Percentiles rank a stretch among this genome's conserved stretches.
phyloP scores from a whole-genome alignment of 2,329 filamentous ascomycete genomes.

The Alternaria ventricosa region DNA sequence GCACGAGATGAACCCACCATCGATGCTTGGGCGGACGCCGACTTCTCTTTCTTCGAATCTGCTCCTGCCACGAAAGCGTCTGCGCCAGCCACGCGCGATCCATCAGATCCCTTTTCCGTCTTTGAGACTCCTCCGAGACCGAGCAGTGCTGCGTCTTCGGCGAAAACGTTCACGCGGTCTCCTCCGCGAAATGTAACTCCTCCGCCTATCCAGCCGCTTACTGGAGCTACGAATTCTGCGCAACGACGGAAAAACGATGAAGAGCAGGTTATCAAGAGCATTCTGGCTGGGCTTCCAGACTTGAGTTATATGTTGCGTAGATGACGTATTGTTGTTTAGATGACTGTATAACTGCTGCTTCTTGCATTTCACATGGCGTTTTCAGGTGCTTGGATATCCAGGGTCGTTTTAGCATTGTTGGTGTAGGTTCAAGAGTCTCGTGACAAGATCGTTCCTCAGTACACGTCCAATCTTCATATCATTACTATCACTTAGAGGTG shows the following conservation, averaged over 20 bases:
- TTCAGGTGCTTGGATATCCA: background rate
- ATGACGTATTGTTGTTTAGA: background rate
- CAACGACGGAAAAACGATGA: slow-evolving; percentile 38
- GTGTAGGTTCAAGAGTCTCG: background rate
- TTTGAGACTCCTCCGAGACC: slow-evolving; percentile 28
- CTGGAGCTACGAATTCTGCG: slow-evolving; percentile 30
- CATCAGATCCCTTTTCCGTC: slow-evolving; percentile 33
- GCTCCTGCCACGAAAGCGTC: slow-evolving; percentile 4
- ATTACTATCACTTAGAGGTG: background rate
- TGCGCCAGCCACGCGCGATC: slow-evolving; percentile 5
- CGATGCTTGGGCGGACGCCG: slow-evolving; percentile 23
- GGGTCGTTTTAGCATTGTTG: background rate
- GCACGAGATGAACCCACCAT: background rate
- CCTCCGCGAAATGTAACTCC: slow-evolving; percentile 24
- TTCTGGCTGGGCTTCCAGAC: slow-evolving; percentile 39
- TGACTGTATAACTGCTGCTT: background rate
- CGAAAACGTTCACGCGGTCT: slow-evolving; percentile 27
- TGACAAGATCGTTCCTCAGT: background rate
- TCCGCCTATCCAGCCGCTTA: slow-evolving; percentile 29
- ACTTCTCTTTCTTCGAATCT: slow-evolving; percentile 43
- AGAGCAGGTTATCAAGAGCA: slow-evolving; percentile 32
- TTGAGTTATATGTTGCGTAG: slow-evolving; percentile 42
- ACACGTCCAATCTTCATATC: background rate
- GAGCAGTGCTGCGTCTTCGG: slow-evolving; percentile 9
- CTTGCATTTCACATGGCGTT: slow-evolving; percentile 3